Percentiles rank a stretch among this genome's conserved stretches.
Conservation (phyloP, 441 rosid species). For the Euphorbia schlechtendalii region DNA sequence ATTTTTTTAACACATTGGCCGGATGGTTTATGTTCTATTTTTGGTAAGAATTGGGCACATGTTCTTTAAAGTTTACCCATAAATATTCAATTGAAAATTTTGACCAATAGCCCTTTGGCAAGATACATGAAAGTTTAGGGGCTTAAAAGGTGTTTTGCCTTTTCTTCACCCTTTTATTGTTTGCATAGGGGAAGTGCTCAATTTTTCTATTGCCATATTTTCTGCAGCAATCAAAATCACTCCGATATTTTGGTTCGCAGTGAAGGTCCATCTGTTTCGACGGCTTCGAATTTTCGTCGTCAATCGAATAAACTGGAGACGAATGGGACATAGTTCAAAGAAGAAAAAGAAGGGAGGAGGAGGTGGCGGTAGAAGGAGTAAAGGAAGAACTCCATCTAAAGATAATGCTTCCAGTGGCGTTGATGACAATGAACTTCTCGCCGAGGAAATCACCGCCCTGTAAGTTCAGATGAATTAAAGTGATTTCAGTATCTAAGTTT, state of each 20-base stretch:
- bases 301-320: slow-evolving; percentile 6
- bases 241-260: neutral
- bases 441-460: slow-evolving; percentile 96
- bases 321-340: slow-evolving; percentile 67
- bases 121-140: neutral
- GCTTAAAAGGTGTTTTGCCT: neutral
- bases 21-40: no score
- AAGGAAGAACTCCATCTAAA: slow-evolving; percentile 58
- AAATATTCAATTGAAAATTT: no score
- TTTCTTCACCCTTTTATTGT: neutral
- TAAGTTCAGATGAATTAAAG: slow-evolving; percentile 26
- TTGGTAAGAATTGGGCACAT: no score
- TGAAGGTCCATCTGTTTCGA: neutral
- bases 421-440: slow-evolving; percentile 72
- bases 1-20: no score
- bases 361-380: slow-evolving; percentile 52
- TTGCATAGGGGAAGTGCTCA: neutral
- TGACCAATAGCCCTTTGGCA: neutral
- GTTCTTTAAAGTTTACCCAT: no score
- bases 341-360: slow-evolving; percentile 65
- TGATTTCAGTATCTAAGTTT: no score
- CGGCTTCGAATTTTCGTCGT: neutral
- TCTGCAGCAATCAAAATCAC: neutral
- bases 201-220: neutral
- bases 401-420: slow-evolving; percentile 49